These are phyloP conservation scores for Teunomyces lycoperdinae DNA, from an alignment of 805 yeast species.

Conservation along the genomic window DNA sequence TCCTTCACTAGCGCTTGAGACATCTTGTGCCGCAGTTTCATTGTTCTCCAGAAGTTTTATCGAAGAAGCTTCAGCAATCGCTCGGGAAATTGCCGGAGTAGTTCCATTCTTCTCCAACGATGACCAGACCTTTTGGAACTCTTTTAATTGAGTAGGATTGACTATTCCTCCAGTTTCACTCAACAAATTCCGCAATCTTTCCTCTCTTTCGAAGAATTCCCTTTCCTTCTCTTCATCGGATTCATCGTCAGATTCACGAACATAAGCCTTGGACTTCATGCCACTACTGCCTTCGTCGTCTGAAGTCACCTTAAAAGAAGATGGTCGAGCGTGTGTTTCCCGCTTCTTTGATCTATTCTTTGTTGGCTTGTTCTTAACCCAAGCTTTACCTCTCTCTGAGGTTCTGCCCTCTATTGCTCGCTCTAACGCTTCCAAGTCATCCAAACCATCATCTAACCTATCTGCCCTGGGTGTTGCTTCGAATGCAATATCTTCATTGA, in stretches of 20 bases:
- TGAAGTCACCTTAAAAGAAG: constrained; percentile 25
- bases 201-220: constrained; percentile 57
- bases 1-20: background rate
- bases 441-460: constrained; percentile 22
- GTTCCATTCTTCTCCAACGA: constrained; percentile 14
- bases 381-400: constrained; percentile 21
- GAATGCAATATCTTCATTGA: constrained; percentile 22
- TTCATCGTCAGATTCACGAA: constrained; percentile 63
- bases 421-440: constrained; percentile 32
- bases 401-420: constrained; percentile 16
- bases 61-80: constrained; percentile 13
- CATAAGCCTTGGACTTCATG: constrained; percentile 50
- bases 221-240: constrained; percentile 54
- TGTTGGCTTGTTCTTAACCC: constrained; percentile 15
- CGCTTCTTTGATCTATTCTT: constrained; percentile 3
- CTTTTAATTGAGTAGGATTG: constrained; percentile 29
- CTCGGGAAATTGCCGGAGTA: constrained; percentile 12
- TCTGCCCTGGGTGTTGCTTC: constrained; percentile 8
- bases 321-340: constrained; percentile 16
- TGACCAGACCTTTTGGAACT: constrained; percentile 32
- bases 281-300: constrained; percentile 22
- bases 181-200: constrained; percentile 41
- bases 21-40: constrained; percentile 15
- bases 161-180: constrained; percentile 37
- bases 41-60: background rate